Conservation (phyloP, 176 grass and related monocot genomes). For the Lolium rigidum region DNA sequence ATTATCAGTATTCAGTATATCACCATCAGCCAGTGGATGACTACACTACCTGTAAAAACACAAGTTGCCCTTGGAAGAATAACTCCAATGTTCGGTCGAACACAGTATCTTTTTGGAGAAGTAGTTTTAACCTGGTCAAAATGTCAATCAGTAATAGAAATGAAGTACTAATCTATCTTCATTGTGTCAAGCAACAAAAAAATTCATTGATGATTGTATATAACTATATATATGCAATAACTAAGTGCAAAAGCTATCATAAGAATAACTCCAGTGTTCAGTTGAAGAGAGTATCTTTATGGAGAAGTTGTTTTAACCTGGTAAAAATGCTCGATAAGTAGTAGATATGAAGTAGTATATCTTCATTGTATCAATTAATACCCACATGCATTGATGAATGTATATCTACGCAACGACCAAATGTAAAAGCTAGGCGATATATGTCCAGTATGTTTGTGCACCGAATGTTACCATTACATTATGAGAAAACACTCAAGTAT, state of each 20-base stretch:
- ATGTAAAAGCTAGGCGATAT: background rate
- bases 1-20: constrained; percentile 15
- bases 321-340: background rate
- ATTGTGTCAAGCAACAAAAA: background rate
- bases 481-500: constrained; percentile 22
- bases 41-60: constrained; percentile 62
- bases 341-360: background rate
- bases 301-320: constrained; percentile 21
- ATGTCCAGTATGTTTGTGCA: background rate
- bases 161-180: background rate
- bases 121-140: constrained; percentile 82
- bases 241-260: background rate
- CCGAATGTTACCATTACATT: background rate
- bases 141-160: background rate
- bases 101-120: constrained; percentile 82
- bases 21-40: constrained; percentile 30
- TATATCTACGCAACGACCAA: background rate
- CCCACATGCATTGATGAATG: background rate
- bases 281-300: background rate
- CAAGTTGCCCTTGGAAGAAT: constrained; percentile 73
- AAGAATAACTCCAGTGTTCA: background rate
- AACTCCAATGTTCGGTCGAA: constrained; percentile 79
- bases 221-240: background rate
- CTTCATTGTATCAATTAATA: constrained; percentile 13
- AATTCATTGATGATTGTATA: background rate